These are phyloP conservation scores for Borovskyia barvae DNA, from an alignment of 208 protist genomes.

Conservation along the genomic window DNA sequence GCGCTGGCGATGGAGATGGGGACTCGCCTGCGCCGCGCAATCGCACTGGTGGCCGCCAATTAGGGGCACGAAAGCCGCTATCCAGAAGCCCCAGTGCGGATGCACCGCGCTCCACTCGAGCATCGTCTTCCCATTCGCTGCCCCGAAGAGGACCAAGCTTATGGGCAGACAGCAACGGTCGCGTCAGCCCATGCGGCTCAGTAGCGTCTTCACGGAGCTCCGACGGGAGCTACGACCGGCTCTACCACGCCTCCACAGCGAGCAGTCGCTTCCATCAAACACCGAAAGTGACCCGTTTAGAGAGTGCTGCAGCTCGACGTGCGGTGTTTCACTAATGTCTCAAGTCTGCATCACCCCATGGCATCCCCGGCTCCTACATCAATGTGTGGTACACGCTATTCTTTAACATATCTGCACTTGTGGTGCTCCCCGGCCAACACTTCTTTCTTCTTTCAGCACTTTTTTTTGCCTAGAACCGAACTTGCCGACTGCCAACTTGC, in stretches of 20 bases:
- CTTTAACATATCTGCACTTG: no score
- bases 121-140: slow-evolving; percentile 7
- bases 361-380: no score
- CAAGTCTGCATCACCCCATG: neutral
- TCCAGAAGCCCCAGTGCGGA: neutral
- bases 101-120: slow-evolving; percentile 11
- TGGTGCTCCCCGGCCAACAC: no score
- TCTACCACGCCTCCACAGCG: slow-evolving; percentile 68
- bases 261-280: slow-evolving; percentile 48
- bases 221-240: slow-evolving; percentile 41
- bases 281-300: slow-evolving; percentile 5
- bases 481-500: neutral
- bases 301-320: slow-evolving; percentile 21
- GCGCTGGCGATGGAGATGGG: slow-evolving; percentile 19
- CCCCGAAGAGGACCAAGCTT: slow-evolving; percentile 13
- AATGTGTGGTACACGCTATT: no score
- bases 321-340: slow-evolving; percentile 50
- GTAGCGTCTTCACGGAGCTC: slow-evolving; percentile 24
- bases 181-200: slow-evolving; percentile 25
- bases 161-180: slow-evolving; percentile 11
- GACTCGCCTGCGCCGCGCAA: slow-evolving; percentile 55
- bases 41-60: slow-evolving; percentile 45
- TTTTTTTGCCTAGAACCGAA: slow-evolving; percentile 1
- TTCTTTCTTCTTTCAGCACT: slow-evolving; percentile 5
- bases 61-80: neutral